A percentile compares a stretch with the other conserved stretches of the same genome.
These are phyloP conservation scores for Rehmannia glutinosa DNA, from an alignment of 257 asterid genomes.

Conservation along the genomic window DNA sequence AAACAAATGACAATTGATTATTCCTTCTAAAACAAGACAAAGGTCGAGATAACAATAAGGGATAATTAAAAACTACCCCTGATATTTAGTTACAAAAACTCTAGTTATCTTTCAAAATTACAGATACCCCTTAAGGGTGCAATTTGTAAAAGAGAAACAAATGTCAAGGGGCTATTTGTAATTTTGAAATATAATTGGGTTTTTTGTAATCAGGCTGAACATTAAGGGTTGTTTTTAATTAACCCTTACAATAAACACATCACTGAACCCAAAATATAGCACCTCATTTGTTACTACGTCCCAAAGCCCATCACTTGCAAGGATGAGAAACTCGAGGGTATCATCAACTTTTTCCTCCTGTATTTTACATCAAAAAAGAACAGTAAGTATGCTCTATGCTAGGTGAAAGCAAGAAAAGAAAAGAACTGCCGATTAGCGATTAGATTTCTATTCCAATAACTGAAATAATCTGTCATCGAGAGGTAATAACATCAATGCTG, in stretches of 20 bases:
- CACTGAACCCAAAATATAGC: background rate
- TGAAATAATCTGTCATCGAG: background rate
- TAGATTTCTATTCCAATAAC: background rate
- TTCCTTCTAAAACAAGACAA: background rate
- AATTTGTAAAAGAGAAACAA: too few species aligned
- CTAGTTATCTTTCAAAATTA: background rate
- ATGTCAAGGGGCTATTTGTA: background rate
- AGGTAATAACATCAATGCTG: background rate
- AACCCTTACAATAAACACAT: background rate
- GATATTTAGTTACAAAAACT: background rate
- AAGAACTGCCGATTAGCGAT: background rate
- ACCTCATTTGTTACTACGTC: slow-evolving; percentile 93
- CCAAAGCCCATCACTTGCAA: slow-evolving; percentile 96
- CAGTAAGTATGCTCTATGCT: too few species aligned
- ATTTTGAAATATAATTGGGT: too few species aligned
- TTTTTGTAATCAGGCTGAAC: too few species aligned
- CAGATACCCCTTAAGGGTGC: background rate
- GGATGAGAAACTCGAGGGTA: slow-evolving; percentile 87
- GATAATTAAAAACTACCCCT: too few species aligned
- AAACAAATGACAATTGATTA: background rate
- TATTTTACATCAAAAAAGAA: background rate
- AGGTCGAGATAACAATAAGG: background rate
- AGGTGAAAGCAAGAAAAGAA: background rate
- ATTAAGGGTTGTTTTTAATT: too few species aligned
- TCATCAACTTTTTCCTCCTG: slow-evolving; percentile 88